phyloP scores from a whole-genome alignment of 73 alveolate genomes.

The Symbiodinium natans region DNA sequence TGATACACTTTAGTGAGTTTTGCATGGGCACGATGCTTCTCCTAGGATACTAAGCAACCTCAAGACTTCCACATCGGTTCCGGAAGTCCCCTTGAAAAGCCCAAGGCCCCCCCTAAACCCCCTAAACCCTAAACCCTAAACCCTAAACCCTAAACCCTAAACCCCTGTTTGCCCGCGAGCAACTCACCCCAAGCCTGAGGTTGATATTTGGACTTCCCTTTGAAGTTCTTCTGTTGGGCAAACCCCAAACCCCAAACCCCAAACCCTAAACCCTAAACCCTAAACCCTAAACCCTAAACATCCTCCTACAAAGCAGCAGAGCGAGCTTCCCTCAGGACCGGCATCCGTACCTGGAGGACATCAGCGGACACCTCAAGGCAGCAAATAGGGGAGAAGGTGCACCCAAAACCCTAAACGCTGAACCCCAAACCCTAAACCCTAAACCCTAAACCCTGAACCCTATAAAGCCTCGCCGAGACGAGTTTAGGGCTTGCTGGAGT shows the following conservation, averaged over 20 bases:
- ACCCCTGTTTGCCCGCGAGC: no score
- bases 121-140: background rate
- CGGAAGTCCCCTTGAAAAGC: no score
- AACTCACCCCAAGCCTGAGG: no score
- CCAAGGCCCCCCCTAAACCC: background rate
- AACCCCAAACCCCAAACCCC: background rate
- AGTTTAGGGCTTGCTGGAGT: no score
- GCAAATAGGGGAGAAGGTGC: background rate
- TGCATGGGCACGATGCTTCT: no score
- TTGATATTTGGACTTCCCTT: no score
- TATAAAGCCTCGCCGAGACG: no score
- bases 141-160: background rate
- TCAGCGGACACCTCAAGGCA: constrained; percentile 87
- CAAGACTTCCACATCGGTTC: no score
- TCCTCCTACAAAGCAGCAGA: background rate
- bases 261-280: background rate
- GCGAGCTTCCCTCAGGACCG: constrained; percentile 21
- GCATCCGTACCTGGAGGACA: constrained; percentile 86
- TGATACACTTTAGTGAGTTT: no score
- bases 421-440: background rate
- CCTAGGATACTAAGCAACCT: no score
- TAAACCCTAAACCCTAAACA: background rate
- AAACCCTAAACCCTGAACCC: no score
- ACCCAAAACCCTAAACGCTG: background rate
- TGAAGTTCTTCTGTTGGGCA: background rate